Percentiles rank a stretch among this genome's conserved stretches.
Conservation (phyloP, 208 protist genomes). For the Leptomonas seymouri region DNA sequence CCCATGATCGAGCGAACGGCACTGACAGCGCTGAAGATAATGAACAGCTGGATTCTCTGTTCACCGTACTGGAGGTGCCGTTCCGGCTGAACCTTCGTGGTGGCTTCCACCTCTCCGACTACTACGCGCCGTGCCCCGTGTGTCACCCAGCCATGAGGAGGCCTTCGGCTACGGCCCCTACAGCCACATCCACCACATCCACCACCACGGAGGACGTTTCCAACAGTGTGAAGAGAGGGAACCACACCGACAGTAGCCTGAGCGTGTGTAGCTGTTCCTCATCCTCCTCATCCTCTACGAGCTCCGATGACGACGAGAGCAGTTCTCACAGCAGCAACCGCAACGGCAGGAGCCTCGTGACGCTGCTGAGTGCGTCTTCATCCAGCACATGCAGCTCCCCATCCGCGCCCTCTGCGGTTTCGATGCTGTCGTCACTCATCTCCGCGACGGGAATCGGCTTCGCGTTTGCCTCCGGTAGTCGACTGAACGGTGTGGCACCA, state of each 20-base stretch:
- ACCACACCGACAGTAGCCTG: background rate
- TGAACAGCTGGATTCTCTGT: conserved; percentile 10
- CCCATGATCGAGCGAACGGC: background rate
- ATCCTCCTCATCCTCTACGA: background rate
- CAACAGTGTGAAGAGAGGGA: background rate
- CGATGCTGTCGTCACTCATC: conserved; percentile 14
- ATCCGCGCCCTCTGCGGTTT: background rate
- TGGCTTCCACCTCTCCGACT: conserved; percentile 38
- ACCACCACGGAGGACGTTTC: background rate
- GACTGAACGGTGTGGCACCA: background rate
- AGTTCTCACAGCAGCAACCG: background rate
- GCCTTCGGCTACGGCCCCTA: background rate
- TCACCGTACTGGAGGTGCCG: conserved; percentile 27
- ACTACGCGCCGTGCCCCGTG: conserved; percentile 33
- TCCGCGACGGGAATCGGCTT: conserved; percentile 7
- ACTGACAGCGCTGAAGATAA: background rate
- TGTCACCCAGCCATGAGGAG: conserved; percentile 34
- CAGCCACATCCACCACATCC: background rate
- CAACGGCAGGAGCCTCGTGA: background rate
- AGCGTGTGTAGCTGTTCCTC: conserved; percentile 14
- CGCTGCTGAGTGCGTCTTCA: background rate
- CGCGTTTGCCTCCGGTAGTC: background rate
- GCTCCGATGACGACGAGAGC: background rate
- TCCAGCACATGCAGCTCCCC: background rate
- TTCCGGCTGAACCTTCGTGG: conserved; percentile 28